Conservation (phyloP, 2,329 filamentous ascomycete species). For the Botrytis byssoidea region DNA sequence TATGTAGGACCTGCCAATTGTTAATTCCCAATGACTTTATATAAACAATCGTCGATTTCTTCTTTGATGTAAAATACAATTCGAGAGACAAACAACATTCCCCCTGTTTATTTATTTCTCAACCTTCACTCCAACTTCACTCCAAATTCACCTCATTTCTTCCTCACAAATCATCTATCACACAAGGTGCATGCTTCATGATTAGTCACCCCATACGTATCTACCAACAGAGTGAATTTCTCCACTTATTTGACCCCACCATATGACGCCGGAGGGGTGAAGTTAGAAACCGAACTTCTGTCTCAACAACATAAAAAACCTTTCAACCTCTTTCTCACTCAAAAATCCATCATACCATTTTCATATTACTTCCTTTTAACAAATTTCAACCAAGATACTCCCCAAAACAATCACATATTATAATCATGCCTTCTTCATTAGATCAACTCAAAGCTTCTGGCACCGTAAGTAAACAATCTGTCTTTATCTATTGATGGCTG, state of each 20-base stretch:
- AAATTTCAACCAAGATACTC: constrained; percentile 25
- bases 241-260: constrained; percentile 13
- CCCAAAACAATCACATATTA: constrained; percentile 20
- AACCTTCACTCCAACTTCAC: neutral
- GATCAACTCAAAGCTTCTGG: constrained; percentile 96
- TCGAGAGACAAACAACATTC: neutral
- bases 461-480: constrained; percentile 68
- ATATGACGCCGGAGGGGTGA: constrained; percentile 17
- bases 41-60: neutral
- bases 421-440: constrained; percentile 78
- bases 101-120: neutral
- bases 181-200: neutral
- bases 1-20: neutral
- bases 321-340: constrained; percentile 13
- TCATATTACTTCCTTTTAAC: constrained; percentile 5
- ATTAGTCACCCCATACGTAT: constrained; percentile 2
- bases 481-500: constrained; percentile 9
- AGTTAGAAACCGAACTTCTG: neutral
- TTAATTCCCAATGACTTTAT: neutral
- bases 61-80: neutral
- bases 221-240: neutral
- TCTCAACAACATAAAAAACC: constrained; percentile 17
- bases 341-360: constrained; percentile 3
- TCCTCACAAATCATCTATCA: neutral
- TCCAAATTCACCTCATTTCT: neutral